Evolutionary conservation across 345 rosid genomes (phyloP).

Genomic region (Angophora floribunda): DNA sequence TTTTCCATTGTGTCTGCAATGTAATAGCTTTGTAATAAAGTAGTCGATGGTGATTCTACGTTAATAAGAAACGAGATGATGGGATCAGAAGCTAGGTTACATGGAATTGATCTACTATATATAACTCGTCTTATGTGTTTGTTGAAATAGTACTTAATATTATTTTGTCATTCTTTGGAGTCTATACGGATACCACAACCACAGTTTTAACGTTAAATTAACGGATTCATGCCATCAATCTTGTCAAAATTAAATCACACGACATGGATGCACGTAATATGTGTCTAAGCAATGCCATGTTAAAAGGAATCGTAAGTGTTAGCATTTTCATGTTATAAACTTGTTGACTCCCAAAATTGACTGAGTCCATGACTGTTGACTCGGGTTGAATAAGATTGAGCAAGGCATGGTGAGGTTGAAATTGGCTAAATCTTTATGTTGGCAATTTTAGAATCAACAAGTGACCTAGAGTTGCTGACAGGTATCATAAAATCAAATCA

Average conservation of each 20-base stretch:
- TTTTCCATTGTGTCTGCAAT: not conserved
- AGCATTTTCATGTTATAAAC: not conserved
- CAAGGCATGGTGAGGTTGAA: not conserved
- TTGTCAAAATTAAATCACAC: not conserved
- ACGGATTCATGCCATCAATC: not conserved
- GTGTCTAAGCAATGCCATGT: not conserved
- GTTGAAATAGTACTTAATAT: not conserved
- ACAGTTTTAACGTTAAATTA: not conserved
- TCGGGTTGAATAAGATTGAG: not conserved
- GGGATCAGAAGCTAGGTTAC: not conserved
- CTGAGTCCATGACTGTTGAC: not conserved
- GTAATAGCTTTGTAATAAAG: not conserved
- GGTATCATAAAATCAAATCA: not conserved
- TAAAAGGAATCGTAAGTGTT: not conserved
- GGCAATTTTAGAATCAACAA: not conserved
- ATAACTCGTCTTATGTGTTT: not conserved
- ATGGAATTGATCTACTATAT: not conserved
- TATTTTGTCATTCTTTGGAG: not conserved
- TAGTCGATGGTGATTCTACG: not conserved
- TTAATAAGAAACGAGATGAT: not conserved
- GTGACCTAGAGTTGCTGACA: not conserved
- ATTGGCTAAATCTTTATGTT: not conserved
- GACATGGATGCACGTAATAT: not conserved
- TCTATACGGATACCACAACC: too few species aligned
- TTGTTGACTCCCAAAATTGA: fast-evolving